Conservation (phyloP, 2,329 filamentous ascomycete species). For the Monilinia polystroma region DNA sequence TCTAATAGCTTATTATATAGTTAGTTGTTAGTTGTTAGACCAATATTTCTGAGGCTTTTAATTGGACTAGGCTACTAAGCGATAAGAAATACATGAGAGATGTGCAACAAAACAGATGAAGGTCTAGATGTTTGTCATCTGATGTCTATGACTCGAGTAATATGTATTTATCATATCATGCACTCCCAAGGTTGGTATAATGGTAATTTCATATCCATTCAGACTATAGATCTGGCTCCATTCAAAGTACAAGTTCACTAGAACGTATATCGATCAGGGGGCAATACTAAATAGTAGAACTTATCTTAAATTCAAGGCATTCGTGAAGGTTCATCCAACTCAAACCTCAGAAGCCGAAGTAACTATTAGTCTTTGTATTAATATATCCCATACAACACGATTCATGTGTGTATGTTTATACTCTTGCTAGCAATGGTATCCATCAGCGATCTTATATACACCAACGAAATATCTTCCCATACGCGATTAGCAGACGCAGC, state of each 20-base stretch:
- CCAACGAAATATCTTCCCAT: background rate
- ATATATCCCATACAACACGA: background rate
- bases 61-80: background rate
- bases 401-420: background rate
- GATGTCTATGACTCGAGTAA: background rate
- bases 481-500: background rate
- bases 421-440: background rate
- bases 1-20: background rate
- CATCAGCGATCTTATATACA: background rate
- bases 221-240: background rate
- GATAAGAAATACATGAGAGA: background rate
- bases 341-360: background rate
- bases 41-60: background rate
- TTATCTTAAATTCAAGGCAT: background rate
- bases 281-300: background rate
- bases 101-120: too few relatives aligned
- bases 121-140: background rate
- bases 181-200: background rate
- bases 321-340: background rate
- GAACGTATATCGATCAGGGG: background rate
- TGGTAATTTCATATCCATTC: background rate
- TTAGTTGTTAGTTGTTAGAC: background rate
- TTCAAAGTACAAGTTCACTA: background rate
- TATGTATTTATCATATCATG: background rate
- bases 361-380: background rate